Conservation (phyloP, 345 rosid genomes). For the Noccaea caerulescens region DNA sequence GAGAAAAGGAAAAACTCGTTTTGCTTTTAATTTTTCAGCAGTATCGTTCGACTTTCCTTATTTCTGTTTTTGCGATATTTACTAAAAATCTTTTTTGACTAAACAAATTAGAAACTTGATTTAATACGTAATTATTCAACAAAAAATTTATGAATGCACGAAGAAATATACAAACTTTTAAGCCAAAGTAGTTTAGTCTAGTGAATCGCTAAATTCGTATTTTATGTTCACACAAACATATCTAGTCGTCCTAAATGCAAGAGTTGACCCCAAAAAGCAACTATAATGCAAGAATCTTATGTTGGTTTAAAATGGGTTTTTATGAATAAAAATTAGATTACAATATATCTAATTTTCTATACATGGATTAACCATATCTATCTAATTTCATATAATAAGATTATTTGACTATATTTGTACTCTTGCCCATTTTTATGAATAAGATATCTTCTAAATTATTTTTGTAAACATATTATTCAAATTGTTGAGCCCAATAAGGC, state of each 20-base stretch:
- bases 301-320: no score
- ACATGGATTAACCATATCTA: no score
- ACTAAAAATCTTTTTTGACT: slow-evolving; percentile 3
- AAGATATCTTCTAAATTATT: no score
- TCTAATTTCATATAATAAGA: no score
- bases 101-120: background rate
- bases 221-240: background rate
- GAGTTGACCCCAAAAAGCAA: no score
- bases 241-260: no score
- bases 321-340: no score
- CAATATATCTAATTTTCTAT: no score
- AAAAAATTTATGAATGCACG: no score
- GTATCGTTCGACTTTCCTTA: slow-evolving; percentile 25
- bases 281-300: no score
- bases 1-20: background rate
- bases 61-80: background rate
- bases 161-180: background rate
- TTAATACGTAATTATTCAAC: slow-evolving; percentile 2
- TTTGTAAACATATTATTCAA: background rate
- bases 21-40: slow-evolving; percentile 7
- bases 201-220: background rate
- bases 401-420: no score
- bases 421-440: no score
- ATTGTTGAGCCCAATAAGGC: background rate
- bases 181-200: background rate